Conservation (phyloP, 495 filamentous ascomycete genomes). For the Trichoderma virens region DNA sequence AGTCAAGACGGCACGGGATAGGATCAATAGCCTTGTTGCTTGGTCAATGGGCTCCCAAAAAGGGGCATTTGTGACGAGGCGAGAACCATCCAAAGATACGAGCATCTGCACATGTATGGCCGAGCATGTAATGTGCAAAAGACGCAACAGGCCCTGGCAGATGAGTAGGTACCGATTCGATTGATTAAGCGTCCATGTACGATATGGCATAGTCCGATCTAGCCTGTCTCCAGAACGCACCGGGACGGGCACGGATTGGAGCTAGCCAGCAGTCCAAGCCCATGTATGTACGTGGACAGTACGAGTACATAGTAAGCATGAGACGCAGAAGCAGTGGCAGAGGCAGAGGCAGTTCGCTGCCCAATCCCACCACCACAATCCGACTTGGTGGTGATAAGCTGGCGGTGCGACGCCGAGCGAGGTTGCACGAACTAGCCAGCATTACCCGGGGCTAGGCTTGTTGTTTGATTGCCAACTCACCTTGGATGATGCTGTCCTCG, state of each 20-base stretch:
- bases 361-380: background rate
- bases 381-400: background rate
- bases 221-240: background rate
- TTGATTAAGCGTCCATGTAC: conserved; percentile 3
- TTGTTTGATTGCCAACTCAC: too few species aligned
- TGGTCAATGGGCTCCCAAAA: background rate
- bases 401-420: too few species aligned
- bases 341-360: background rate
- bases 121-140: background rate
- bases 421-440: too few species aligned
- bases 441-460: too few species aligned
- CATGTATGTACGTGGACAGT: background rate
- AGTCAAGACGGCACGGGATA: background rate
- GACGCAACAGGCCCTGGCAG: background rate
- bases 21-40: background rate
- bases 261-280: background rate
- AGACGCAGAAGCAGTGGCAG: too few species aligned
- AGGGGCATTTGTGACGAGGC: background rate
- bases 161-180: background rate
- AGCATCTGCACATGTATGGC: too few species aligned
- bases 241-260: background rate
- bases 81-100: background rate
- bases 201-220: conserved; percentile 4
- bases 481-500: too few species aligned
- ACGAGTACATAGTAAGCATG: too few species aligned